Base-by-base conservation (phyloP, 495 filamentous ascomycete species). In the Annulohypoxylon bovei region DNA sequence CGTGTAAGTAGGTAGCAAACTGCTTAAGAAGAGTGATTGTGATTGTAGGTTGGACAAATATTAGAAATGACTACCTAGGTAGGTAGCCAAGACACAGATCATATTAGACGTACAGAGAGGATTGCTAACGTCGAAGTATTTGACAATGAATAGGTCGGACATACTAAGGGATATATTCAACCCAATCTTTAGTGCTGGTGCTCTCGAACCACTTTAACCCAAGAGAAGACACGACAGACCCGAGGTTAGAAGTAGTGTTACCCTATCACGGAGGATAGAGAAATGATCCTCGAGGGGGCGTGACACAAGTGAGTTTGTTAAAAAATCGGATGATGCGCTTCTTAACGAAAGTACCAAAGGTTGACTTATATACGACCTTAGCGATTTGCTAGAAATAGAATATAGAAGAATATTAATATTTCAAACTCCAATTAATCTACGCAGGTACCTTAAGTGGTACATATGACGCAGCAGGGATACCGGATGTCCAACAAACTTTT, bases 401-500 rank as follows among this genome's bases (percentile, higher is more conserved):
- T 52, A 42, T 42, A 42, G 14, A 40, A 20, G 39, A 42, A 18
- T 42, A n/a, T 18, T 42, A 42, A 42, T 12, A 35, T 11, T 35
- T n/a, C n/a, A n/a, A 33, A 16, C 6, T 22, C 18, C 18, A 47
- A 47, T 25, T 22, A 25, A 47, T 22, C 42, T 47, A 25, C 16
- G 11, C 4, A 47, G 18, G 42, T 40, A 40, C 37, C 37, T 40
- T 25, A 6, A 25, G 18, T 47, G 14, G 44, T 27, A 20, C 32
- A 6, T 14, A 62, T 49, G 49, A 49, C 28, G 65, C 57, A 61
- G 49, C 65, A 67, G 64, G 54, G 63, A 59, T 59, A 30, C 23
- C 14, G 33, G 25, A 37, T 47, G 25, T 50, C 28, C 8, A 32
- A 44, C 60, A 33, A 46, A 46, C 14, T 30, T 59, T 59, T 42